Conservation (phyloP, 2,329 filamentous ascomycete genomes). For the Diaporthe sp. region DNA sequence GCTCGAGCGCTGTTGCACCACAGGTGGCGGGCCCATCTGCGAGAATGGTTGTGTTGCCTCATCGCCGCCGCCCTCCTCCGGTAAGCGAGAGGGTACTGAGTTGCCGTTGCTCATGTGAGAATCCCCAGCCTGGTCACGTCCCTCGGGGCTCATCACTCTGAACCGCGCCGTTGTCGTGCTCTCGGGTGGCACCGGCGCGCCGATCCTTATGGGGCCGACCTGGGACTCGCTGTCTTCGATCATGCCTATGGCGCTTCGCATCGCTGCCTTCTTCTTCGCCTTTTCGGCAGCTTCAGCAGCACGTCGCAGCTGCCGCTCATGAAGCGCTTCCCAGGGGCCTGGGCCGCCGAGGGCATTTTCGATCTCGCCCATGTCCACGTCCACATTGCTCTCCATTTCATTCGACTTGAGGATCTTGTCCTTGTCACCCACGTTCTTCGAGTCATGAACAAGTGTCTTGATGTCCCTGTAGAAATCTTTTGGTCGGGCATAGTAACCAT, state of each 20-base stretch:
- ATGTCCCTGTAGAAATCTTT: conserved; percentile 92
- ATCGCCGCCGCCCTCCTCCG: conserved; percentile 68
- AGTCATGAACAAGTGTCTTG: conserved; percentile 85
- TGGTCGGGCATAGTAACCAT: conserved; percentile 94
- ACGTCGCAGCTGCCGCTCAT: conserved; percentile 78
- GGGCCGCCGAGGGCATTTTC: conserved; percentile 54
- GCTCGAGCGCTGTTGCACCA: conserved; percentile 52
- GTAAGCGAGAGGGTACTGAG: conserved; percentile 61
- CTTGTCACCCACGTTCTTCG: conserved; percentile 83
- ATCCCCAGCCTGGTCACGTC: conserved; percentile 62
- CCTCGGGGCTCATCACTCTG: conserved; percentile 64
- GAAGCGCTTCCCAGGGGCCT: conserved; percentile 83
- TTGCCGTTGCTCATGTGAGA: conserved; percentile 71
- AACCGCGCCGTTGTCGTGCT: conserved; percentile 66
- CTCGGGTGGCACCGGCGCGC: conserved; percentile 70
- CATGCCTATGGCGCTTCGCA: conserved; percentile 66
- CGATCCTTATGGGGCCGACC: conserved; percentile 68
- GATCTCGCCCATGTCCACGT: conserved; percentile 89
- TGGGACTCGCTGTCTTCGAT: conserved; percentile 67
- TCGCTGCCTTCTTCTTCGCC: conserved; percentile 71
- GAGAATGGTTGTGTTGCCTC: conserved; percentile 61
- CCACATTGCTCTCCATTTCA: conserved; percentile 91
- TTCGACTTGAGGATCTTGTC: conserved; percentile 88
- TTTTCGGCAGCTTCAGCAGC: conserved; percentile 71
- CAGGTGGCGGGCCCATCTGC: conserved; percentile 63